Conservation (phyloP, 2,329 filamentous ascomycete species). For the Apiospora saccharicola region DNA sequence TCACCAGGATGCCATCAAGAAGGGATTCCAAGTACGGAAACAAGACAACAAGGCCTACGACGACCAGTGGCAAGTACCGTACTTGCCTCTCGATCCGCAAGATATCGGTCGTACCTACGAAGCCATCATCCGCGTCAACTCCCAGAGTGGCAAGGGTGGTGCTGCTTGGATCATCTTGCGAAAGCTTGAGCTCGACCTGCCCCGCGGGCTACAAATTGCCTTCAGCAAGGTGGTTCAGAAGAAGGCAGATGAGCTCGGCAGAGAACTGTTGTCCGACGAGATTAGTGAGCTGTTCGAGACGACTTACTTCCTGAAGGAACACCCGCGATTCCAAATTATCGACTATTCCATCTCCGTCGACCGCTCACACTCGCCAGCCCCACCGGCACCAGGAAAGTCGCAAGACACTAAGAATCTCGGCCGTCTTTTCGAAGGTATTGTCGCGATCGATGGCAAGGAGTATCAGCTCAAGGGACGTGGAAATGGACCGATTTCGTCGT, state of each 20-base stretch:
- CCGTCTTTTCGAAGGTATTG: conserved; percentile 84
- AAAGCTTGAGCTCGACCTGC: conserved; percentile 88
- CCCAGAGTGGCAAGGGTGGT: conserved; percentile 93
- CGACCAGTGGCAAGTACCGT: conserved; percentile 83
- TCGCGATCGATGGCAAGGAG: conserved; percentile 83
- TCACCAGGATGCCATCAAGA: conserved; percentile 97
- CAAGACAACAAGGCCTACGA: conserved; percentile 64
- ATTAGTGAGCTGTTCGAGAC: conserved; percentile 89
- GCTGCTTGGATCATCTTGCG: conserved; percentile 93
- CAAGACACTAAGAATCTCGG: conserved; percentile 80
- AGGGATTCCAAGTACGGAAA: conserved; percentile 80
- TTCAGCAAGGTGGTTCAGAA: conserved; percentile 89
- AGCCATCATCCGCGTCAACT: conserved; percentile 97
- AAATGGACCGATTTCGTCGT: conserved; percentile 88
- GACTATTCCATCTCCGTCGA: conserved; percentile 93
- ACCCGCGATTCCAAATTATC: conserved; percentile 84
- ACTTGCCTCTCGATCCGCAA: conserved; percentile 89
- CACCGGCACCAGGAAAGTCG: conserved; percentile 72
- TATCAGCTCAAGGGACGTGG: conserved; percentile 81
- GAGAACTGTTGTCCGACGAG: conserved; percentile 84
- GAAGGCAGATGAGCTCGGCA: conserved; percentile 78
- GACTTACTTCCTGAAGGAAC: conserved; percentile 84
- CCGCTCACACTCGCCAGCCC: conserved; percentile 76
- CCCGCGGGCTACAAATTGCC: conserved; percentile 88
- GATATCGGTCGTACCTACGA: conserved; percentile 98